phyloP scores from a whole-genome alignment of 140 eudicot species.

The Flaveria floridana region DNA sequence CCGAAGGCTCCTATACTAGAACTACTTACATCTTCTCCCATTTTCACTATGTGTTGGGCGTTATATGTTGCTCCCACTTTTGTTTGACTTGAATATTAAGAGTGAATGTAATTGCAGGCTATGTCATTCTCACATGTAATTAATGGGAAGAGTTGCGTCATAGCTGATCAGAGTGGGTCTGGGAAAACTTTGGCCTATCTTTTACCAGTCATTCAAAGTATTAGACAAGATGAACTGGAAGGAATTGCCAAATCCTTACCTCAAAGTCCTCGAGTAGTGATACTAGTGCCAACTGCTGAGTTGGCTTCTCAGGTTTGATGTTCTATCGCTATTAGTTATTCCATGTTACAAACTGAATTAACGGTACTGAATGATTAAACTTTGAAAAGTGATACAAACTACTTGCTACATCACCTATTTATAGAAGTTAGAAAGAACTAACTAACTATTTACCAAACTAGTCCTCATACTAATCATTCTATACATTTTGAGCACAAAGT shows the following conservation, averaged over 20 bases:
- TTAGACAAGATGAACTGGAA: constrained; percentile 84
- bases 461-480: too few relatives aligned
- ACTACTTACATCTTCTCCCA: not conserved
- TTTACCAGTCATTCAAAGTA: constrained; percentile 70
- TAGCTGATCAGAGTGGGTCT: constrained; percentile 98
- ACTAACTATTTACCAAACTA: too few relatives aligned
- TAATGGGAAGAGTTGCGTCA: constrained; percentile 73
- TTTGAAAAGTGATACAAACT: too few relatives aligned
- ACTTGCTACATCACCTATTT: too few relatives aligned
- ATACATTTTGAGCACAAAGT: too few relatives aligned
- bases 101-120: constrained; percentile 53
- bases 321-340: constrained; percentile 11
- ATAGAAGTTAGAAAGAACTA: too few relatives aligned
- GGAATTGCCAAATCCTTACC: constrained; percentile 71
- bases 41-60: not conserved
- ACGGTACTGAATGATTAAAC: too few relatives aligned
- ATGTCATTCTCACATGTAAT: constrained; percentile 74
- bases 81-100: not conserved
- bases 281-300: constrained; percentile 95
- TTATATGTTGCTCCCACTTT: constrained; percentile 2
- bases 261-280: constrained; percentile 74
- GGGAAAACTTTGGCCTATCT: constrained; percentile 97
- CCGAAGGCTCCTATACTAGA: not conserved
- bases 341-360: not conserved
- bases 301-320: constrained; percentile 85